Evolutionary conservation across 176 grass and related monocot species (phyloP).

Genomic region (Raddia guianensis): DNA sequence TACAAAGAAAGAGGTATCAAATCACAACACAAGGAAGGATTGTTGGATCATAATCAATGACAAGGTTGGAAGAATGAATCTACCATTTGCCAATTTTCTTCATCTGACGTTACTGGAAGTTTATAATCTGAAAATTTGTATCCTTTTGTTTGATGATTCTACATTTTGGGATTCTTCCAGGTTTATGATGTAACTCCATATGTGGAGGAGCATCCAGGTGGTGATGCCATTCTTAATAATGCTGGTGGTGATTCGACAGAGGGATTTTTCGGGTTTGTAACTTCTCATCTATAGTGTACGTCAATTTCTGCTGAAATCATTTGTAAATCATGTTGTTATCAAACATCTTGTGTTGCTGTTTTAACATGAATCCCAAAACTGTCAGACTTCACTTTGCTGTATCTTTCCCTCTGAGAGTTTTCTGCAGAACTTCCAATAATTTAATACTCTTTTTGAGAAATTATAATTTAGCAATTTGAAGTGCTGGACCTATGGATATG

Average conservation of each 20-base stretch:
- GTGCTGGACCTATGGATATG: background rate
- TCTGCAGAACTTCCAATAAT: background rate
- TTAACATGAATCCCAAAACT: background rate
- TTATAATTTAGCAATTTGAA: slow-evolving; percentile 13
- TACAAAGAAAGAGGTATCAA: slow-evolving; percentile 66
- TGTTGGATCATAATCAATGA: slow-evolving; percentile 90
- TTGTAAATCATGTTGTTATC: background rate
- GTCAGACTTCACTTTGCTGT: background rate
- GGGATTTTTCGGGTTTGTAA: slow-evolving; percentile 69
- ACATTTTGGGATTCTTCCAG: slow-evolving; percentile 47
- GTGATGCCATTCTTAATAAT: slow-evolving; percentile 89
- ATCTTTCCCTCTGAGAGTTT: background rate
- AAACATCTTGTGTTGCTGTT: background rate
- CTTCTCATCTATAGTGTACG: slow-evolving; percentile 4
- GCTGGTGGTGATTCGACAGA: slow-evolving; percentile 78
- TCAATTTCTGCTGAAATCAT: background rate
- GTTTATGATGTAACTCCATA: slow-evolving; percentile 83
- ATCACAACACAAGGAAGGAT: slow-evolving; percentile 76
- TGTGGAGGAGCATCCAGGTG: slow-evolving; percentile 89
- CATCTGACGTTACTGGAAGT: background rate
- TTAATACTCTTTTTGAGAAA: background rate
- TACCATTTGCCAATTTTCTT: background rate
- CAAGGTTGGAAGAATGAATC: slow-evolving; percentile 49
- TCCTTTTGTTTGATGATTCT: background rate
- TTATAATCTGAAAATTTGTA: slow-evolving; percentile 11